These are phyloP conservation scores for Nitzschia sp. DNA, from an alignment of 108 stramenopile species.

Conservation along the genomic window DNA sequence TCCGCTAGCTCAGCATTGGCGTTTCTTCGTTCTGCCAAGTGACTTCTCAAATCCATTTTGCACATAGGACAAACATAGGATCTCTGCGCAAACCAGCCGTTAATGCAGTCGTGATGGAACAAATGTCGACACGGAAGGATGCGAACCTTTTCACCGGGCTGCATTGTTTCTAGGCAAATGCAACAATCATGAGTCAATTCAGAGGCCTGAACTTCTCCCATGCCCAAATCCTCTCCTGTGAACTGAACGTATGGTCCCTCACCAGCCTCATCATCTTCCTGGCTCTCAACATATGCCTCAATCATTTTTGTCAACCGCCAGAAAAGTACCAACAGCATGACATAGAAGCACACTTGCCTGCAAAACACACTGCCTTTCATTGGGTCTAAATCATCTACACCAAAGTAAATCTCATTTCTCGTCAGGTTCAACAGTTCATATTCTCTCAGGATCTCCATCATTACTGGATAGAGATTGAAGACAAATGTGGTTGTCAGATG, in stretches of 20 bases:
- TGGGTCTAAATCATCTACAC: slow-evolving; percentile 4
- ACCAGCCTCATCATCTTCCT: background rate
- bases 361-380: slow-evolving; percentile 3
- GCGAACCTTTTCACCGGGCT: slow-evolving; percentile 12
- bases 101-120: slow-evolving; percentile 24
- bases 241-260: slow-evolving; percentile 1
- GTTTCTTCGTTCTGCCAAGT: slow-evolving; percentile 9
- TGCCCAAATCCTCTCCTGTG: slow-evolving; percentile 17
- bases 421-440: slow-evolving; percentile 1
- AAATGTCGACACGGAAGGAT: slow-evolving; percentile 22
- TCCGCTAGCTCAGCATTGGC: slow-evolving; percentile 9
- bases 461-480: background rate
- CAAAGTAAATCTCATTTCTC: slow-evolving; percentile 2
- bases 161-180: slow-evolving; percentile 22
- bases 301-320: slow-evolving; percentile 8
- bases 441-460: slow-evolving; percentile 5
- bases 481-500: background rate
- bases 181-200: slow-evolving; percentile 9
- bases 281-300: background rate
- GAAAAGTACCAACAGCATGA: background rate
- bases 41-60: slow-evolving; percentile 19
- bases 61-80: slow-evolving; percentile 19
- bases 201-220: slow-evolving; percentile 11
- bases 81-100: slow-evolving; percentile 6
- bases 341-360: slow-evolving; percentile 1